phyloP scores from a whole-genome alignment of 2,329 filamentous ascomycete genomes.

The Leptographium lundbergii region DNA sequence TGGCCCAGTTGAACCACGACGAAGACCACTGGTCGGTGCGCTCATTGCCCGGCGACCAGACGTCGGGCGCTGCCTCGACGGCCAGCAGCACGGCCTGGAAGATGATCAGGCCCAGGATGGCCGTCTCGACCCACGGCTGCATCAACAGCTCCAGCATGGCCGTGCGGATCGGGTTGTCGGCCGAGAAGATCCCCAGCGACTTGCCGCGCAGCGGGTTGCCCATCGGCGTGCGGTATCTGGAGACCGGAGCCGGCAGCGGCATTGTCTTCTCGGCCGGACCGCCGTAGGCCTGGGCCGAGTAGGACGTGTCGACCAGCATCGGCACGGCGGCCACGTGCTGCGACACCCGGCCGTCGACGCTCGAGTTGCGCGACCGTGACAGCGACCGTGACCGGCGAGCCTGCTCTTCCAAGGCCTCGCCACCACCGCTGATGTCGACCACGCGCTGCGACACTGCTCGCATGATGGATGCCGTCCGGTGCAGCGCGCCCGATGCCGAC shows the following conservation, averaged over 20 bases:
- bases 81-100: conserved; percentile 80
- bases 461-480: conserved; percentile 61
- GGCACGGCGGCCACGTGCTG: conserved; percentile 33
- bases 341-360: conserved; percentile 36
- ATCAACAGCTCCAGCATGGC: conserved; percentile 74
- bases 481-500: conserved; percentile 50
- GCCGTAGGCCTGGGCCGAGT: conserved; percentile 34
- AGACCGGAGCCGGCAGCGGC: conserved; percentile 16
- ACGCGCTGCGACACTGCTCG: conserved; percentile 91
- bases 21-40: conserved; percentile 54
- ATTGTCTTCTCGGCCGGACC: conserved; percentile 33
- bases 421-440: conserved; percentile 92
- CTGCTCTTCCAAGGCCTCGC: conserved; percentile 65
- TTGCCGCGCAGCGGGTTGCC: conserved; percentile 78
- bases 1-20: conserved; percentile 60
- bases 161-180: conserved; percentile 61
- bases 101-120: conserved; percentile 77
- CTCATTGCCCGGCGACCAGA: conserved; percentile 49
- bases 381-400: conserved; percentile 41
- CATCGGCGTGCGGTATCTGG: conserved; percentile 19
- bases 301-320: conserved; percentile 35
- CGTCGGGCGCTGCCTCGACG: conserved; percentile 64
- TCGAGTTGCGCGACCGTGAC: conserved; percentile 36
- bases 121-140: conserved; percentile 73
- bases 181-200: conserved; percentile 71